Evolutionary conservation across 2,329 filamentous ascomycete genomes (phyloP).

Genomic region (Gyromitra esculenta): DNA sequence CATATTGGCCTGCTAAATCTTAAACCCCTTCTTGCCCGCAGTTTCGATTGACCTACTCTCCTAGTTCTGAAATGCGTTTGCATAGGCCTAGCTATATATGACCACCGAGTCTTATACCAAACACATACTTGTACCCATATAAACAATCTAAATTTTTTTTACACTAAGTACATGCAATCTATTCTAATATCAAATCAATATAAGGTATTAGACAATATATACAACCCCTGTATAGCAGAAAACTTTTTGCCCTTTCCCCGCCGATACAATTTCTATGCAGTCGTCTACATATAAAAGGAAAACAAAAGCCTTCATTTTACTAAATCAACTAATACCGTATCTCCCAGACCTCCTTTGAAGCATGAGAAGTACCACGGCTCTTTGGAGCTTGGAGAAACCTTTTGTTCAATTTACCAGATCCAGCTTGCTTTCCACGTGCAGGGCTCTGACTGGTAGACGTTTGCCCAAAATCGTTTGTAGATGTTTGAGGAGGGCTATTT

Average conservation of each 20-base stretch:
- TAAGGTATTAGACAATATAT: conserved; percentile 20
- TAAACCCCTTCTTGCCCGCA: too few relatives aligned
- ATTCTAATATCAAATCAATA: neutral
- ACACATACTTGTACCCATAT: neutral
- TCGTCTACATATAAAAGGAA: neutral
- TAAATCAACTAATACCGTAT: neutral
- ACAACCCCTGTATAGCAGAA: neutral
- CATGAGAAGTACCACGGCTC: neutral
- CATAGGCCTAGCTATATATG: too few relatives aligned
- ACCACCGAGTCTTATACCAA: neutral
- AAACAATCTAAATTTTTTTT: too few relatives aligned
- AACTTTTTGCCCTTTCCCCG: neutral
- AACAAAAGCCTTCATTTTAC: neutral
- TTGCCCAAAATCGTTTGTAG: conserved; percentile 5
- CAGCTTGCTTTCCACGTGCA: neutral
- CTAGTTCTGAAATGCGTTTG: too few relatives aligned
- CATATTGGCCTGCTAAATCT: too few relatives aligned
- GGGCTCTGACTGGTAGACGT: neutral
- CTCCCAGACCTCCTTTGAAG: neutral
- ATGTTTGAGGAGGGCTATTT: neutral
- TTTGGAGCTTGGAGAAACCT: neutral
- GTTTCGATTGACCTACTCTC: too few relatives aligned
- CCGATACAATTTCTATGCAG: conserved; percentile 1
- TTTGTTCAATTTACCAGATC: conserved; percentile 1
- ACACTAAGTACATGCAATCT: neutral